A percentile compares a stretch with the other conserved stretches of the same genome.
Conservation (phyloP, 2,329 filamentous ascomycete species). For the Delphinella strobiligena region DNA sequence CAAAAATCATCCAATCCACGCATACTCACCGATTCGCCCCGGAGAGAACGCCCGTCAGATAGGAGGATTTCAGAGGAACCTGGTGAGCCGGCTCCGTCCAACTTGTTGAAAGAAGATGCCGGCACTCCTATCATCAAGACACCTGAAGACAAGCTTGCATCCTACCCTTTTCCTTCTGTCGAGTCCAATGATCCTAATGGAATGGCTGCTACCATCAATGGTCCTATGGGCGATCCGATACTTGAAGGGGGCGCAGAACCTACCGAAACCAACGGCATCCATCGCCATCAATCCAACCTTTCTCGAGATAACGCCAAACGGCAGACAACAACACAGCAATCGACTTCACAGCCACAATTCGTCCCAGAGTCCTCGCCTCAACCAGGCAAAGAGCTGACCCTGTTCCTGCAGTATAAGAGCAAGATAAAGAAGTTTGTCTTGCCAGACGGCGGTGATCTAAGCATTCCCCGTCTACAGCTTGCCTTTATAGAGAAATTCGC, state of each 20-base stretch:
- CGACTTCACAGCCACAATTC: slow-evolving; percentile 22
- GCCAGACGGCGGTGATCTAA: slow-evolving; percentile 72
- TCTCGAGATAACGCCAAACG: slow-evolving; percentile 1
- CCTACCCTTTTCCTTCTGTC: slow-evolving; percentile 16
- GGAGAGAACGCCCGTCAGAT: slow-evolving; percentile 35
- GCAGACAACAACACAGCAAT: slow-evolving; percentile 2
- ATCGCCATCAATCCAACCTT: slow-evolving; percentile 6
- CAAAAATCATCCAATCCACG: slow-evolving; percentile 40
- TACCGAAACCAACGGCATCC: neutral
- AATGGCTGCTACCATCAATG: slow-evolving; percentile 21
- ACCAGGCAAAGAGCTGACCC: slow-evolving; percentile 72
- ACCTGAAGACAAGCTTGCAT: slow-evolving; percentile 51
- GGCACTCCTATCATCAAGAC: slow-evolving; percentile 41
- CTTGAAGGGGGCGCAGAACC: neutral
- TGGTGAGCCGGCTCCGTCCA: too few species aligned
- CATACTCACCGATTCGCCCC: slow-evolving; percentile 44
- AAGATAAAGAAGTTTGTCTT: slow-evolving; percentile 95
- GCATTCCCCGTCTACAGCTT: slow-evolving; percentile 76
- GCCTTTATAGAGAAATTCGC: slow-evolving; percentile 99
- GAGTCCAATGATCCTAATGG: slow-evolving; percentile 7
- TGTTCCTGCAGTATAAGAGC: slow-evolving; percentile 93
- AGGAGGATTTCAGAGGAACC: slow-evolving; percentile 53
- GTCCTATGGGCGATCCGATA: slow-evolving; percentile 20
- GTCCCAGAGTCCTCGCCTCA: slow-evolving; percentile 52
- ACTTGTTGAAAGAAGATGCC: slow-evolving; percentile 18